Base-by-base conservation (phyloP, 176 grass and related monocot genomes). In the Carex kokanica region DNA sequence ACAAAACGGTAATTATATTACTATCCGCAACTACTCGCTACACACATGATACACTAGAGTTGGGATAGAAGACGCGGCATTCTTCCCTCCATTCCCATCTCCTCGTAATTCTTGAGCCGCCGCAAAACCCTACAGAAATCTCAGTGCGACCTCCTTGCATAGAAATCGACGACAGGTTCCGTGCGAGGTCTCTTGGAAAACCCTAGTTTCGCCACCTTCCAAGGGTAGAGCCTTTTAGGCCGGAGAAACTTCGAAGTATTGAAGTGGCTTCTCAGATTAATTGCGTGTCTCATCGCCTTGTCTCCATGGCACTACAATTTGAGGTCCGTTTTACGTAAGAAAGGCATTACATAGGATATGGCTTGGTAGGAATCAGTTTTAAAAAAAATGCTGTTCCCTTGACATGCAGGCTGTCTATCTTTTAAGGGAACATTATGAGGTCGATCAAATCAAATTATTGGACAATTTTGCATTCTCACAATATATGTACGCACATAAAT, bases 271-370 rank as follows among this genome's bases (percentile, higher is more conserved):
- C 72, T 75, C 72, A 29, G 47, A 16, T 75, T 14, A 23, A 20
- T 29, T 75, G 8, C 5, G 72, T 53, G 45, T n/a, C 58, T 82
- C 79, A 82, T 1, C 79, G 59, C 62, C 62, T 64, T 52, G 38
- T 23, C 23, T 82, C 79, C 5, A 82, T 82, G 79, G 79, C 79
- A 41, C 79, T 82, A 16, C 79, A 64, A 66, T 82, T 82, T 27
- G 79, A 82, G 79, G 79, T 82, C 12, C 9, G 79, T 64, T 25
- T 24, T 5, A 43, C 21, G 34, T 67, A 18, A 74, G 11, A 23
- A 24, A 74, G 12, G 34, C 59, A 15, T 81, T 64, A n/a, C 10
- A 60, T 10, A 81, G 79, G 60, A 40, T 63, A 43, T 81, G 8
- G 1, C 3, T 40, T 81, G 57, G n/a, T 40, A 45, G 57, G 32